Base-by-base conservation (phyloP, 345 rosid genomes). In the Eucalyptus marginata region DNA sequence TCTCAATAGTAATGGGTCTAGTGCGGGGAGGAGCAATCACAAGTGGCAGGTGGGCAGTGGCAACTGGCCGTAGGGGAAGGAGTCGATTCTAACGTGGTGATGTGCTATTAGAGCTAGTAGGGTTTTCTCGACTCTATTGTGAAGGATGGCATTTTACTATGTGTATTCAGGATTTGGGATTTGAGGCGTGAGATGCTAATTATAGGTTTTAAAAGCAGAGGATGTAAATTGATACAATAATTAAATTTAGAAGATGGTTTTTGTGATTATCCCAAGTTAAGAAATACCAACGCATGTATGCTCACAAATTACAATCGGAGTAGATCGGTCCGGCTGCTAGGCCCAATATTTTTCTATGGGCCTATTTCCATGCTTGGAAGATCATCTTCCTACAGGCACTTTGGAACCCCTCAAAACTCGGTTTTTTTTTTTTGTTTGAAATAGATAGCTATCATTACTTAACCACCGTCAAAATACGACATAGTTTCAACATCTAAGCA, bases 281-380 rank as follows among this genome's bases (percentile, higher is more conserved):
- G n/a, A n/a, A n/a, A n/a, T n/a, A n/a, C 13, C 44, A 16, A 0
- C 7, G 80, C 44, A 33, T 9, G 9, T 0, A 8, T 64, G 76
- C 76, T 15, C 76, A 64, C 40, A n/a, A 64, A 68, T 68, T 33
- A 68, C 24, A 68, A 68, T 36, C 1, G 13, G 44, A 17, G 2
- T 33, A 68, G 81, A 68, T 68, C 7, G 7, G 44, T 33, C 44
- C 13, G 25, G 25, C 13, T 68, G 44, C 25, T 17, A 17, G 22
- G 81, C 81, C 81, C 44, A 68, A 68, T 33, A 1, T 9, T 68
- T 68, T 66, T 66, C 40, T 68, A 33, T 68, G 81, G 81, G 44
- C 81, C 81, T 68, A 2, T 33, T 33, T 33, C 25, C 25, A 33
- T 2, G 44, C 44, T 4, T 9, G 24, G 44, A 68, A 68, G 81